phyloP scores from a whole-genome alignment of 371 early-diverging fungal species.

The Mortierella sp. region DNA sequence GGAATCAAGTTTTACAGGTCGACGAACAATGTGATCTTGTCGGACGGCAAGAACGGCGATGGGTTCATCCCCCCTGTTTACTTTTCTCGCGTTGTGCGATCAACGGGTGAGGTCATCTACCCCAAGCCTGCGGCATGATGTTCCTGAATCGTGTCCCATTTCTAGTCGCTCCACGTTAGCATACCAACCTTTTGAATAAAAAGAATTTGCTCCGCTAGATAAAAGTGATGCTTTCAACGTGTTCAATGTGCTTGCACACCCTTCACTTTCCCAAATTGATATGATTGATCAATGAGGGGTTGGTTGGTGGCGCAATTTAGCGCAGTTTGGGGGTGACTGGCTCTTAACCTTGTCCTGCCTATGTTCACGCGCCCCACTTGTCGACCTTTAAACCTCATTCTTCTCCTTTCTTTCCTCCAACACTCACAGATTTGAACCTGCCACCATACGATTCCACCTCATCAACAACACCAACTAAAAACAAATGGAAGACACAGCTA shows the following conservation, averaged over 20 bases:
- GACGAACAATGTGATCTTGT: slow-evolving; percentile 84
- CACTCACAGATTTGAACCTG: background rate
- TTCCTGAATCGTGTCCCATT: background rate
- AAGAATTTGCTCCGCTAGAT: background rate
- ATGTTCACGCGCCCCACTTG: background rate
- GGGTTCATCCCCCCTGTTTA: slow-evolving; percentile 75
- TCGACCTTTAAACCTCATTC: background rate
- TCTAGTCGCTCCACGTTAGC: background rate
- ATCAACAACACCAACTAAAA: background rate
- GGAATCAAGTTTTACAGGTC: slow-evolving; percentile 84
- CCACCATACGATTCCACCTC: background rate
- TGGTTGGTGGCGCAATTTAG: background rate
- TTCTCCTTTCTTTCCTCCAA: background rate
- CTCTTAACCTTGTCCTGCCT: background rate
- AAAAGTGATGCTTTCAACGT: background rate
- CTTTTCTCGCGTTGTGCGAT: slow-evolving; percentile 61
- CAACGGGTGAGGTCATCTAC: slow-evolving; percentile 35
- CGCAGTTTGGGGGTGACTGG: slow-evolving; percentile 1
- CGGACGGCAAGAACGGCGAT: slow-evolving; percentile 76
- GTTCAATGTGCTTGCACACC: background rate
- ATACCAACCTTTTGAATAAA: too few species aligned
- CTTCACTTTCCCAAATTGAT: background rate
- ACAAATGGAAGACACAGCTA: slow-evolving; percentile 50
- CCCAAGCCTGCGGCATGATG: slow-evolving; percentile 7
- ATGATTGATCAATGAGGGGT: background rate